Conservation (phyloP, 805 yeast species). For the Yamadazyma scolyti region DNA sequence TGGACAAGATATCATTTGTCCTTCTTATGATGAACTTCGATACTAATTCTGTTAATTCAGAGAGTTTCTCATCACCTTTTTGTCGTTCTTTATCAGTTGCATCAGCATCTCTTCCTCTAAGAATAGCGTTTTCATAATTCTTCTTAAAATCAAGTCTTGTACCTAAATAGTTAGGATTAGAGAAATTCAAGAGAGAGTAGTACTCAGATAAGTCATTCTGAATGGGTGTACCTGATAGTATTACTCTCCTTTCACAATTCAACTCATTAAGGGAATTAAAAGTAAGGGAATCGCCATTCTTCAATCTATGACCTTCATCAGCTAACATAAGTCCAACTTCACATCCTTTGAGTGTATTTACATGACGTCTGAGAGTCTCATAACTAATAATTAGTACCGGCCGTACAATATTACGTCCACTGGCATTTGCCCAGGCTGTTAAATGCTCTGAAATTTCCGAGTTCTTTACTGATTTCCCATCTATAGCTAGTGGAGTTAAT, state of each 20-base stretch:
- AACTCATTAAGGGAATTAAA: conserved; percentile 83
- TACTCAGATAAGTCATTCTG: conserved; percentile 94
- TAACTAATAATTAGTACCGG: conserved; percentile 93
- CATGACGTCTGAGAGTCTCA: conserved; percentile 87
- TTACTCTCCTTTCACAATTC: conserved; percentile 83
- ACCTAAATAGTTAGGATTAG: conserved; percentile 92
- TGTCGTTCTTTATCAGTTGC: conserved; percentile 77
- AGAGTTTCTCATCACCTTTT: conserved; percentile 65
- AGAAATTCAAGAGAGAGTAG: conserved; percentile 83
- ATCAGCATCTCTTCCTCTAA: conserved; percentile 84
- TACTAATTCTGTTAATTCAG: conserved; percentile 70
- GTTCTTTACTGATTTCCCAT: conserved; percentile 79
- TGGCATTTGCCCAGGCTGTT: conserved; percentile 81
- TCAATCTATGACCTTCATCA: conserved; percentile 43
- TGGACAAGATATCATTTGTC: conserved; percentile 90
- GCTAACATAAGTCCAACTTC: conserved; percentile 82
- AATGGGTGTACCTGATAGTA: conserved; percentile 93
- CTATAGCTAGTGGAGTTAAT: conserved; percentile 82
- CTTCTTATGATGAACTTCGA: conserved; percentile 90
- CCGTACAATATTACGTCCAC: conserved; percentile 82
- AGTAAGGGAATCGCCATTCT: conserved; percentile 84
- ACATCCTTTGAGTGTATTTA: conserved; percentile 65
- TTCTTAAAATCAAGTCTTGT: conserved; percentile 78
- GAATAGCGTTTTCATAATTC: conserved; percentile 75
- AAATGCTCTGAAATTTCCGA: conserved; percentile 66